These are phyloP conservation scores for Staphylotrichum tortipilum DNA, from an alignment of 495 filamentous ascomycete genomes.

Conservation along the genomic window DNA sequence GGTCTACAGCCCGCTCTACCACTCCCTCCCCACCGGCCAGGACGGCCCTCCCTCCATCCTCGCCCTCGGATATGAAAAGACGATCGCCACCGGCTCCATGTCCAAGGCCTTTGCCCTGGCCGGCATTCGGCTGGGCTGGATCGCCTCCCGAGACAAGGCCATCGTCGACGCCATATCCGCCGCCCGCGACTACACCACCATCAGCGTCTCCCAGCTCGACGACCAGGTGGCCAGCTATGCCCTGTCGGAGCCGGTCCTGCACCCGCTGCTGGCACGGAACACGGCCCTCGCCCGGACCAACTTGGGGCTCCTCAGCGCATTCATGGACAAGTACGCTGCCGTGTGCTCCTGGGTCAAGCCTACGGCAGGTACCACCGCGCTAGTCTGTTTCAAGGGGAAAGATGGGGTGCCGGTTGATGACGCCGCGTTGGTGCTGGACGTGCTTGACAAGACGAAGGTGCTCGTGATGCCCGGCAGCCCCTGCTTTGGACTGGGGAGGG, in stretches of 20 bases:
- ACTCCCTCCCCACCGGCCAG: conserved; percentile 35
- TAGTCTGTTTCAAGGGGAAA: conserved; percentile 58
- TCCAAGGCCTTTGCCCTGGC: conserved; percentile 84
- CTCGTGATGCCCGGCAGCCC: conserved; percentile 67
- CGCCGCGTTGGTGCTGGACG: conserved; percentile 57
- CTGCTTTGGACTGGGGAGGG: conserved; percentile 62
- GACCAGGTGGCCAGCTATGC: conserved; percentile 73
- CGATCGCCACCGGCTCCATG: conserved; percentile 69
- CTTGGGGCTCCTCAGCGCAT: conserved; percentile 56
- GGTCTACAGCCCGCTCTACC: conserved; percentile 86
- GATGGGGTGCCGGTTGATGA: conserved; percentile 61
- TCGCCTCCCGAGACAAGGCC: conserved; percentile 55
- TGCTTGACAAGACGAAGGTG: conserved; percentile 65
- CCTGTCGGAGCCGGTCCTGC: conserved; percentile 53
- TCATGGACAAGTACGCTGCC: conserved; percentile 54
- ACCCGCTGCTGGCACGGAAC: conserved; percentile 60
- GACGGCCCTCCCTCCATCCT: conserved; percentile 39
- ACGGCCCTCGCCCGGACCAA: conserved; percentile 63
- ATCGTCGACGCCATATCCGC: conserved; percentile 58
- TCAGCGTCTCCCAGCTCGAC: conserved; percentile 75
- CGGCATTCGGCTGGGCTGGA: conserved; percentile 76
- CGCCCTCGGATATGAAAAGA: conserved; percentile 60
- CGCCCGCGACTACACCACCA: conserved; percentile 76
- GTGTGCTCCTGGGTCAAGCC: conserved; percentile 66
- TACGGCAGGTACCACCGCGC: conserved; percentile 73